phyloP scores from a whole-genome alignment of 345 rosid species.

The Brassica incana region DNA sequence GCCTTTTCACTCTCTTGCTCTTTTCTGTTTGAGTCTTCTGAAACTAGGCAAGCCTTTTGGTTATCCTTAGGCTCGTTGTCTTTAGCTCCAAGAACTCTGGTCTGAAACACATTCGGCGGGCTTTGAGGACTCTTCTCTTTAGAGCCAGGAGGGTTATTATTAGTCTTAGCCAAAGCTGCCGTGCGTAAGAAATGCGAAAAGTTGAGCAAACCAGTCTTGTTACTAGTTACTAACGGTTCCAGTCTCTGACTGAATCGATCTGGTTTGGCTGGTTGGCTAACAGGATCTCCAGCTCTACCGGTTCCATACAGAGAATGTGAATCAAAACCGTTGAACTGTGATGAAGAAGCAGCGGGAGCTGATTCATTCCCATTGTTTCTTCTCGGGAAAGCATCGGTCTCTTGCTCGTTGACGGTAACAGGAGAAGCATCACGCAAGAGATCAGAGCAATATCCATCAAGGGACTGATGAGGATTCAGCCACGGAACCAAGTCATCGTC shows the following conservation, averaged over 20 bases:
- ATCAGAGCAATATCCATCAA: slow-evolving; percentile 58
- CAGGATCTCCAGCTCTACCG: slow-evolving; percentile 44
- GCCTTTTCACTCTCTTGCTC: slow-evolving; percentile 55
- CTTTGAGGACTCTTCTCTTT: slow-evolving; percentile 40
- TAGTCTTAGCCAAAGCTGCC: slow-evolving; percentile 49
- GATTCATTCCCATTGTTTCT: slow-evolving; percentile 39
- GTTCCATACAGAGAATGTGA: slow-evolving; percentile 43
- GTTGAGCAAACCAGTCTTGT: slow-evolving; percentile 49
- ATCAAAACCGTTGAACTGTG: slow-evolving; percentile 41
- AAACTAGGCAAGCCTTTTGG: slow-evolving; percentile 36
- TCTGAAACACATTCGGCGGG: slow-evolving; percentile 35
- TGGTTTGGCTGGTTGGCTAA: slow-evolving; percentile 34
- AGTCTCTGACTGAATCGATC: slow-evolving; percentile 44
- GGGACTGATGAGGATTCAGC: slow-evolving; percentile 49
- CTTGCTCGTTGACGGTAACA: slow-evolving; percentile 48
- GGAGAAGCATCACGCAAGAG: slow-evolving; percentile 65
- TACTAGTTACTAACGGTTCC: slow-evolving; percentile 41
- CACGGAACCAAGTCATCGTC: slow-evolving; percentile 73
- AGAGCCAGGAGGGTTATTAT: slow-evolving; percentile 37
- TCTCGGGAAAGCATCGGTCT: slow-evolving; percentile 38
- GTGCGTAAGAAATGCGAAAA: slow-evolving; percentile 69
- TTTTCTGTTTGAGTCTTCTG: slow-evolving; percentile 46
- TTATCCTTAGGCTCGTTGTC: slow-evolving; percentile 43
- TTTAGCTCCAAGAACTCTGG: slow-evolving; percentile 44
- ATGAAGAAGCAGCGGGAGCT: slow-evolving; percentile 39